Percentiles rank a stretch among this genome's conserved stretches.
phyloP scores from a whole-genome alignment of 495 filamentous ascomycete species.

The Aspergillus sclerotioniger region DNA sequence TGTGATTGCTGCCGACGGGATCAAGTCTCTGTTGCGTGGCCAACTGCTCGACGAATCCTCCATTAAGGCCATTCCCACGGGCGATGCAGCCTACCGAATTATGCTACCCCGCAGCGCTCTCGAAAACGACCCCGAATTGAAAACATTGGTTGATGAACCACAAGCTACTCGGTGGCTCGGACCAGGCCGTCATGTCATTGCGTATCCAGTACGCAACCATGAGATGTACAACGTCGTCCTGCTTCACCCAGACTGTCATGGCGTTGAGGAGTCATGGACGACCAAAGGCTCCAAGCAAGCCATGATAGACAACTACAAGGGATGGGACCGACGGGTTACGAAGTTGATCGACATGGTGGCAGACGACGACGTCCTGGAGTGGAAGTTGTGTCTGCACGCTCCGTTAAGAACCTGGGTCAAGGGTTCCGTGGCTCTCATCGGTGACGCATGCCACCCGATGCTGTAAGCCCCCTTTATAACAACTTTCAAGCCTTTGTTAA shows the following conservation, averaged over 20 bases:
- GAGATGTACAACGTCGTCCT: constrained; percentile 46
- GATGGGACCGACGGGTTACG: constrained; percentile 36
- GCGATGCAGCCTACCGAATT: constrained; percentile 48
- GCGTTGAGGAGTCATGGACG: constrained; percentile 43
- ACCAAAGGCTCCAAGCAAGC: constrained; percentile 42
- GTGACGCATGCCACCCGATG: constrained; percentile 69
- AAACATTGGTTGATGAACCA: constrained; percentile 35
- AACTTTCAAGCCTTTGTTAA: background rate
- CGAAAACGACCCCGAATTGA: constrained; percentile 36
- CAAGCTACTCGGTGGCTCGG: constrained; percentile 45
- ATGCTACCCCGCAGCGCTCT: constrained; percentile 37
- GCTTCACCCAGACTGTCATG: constrained; percentile 37
- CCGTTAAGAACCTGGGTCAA: constrained; percentile 57
- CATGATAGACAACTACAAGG: constrained; percentile 40
- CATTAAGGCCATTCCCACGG: constrained; percentile 34
- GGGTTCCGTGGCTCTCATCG: constrained; percentile 59
- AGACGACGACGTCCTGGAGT: constrained; percentile 59
- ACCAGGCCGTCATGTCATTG: constrained; percentile 43
- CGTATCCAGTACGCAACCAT: constrained; percentile 43
- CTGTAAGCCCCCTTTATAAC: constrained; percentile 32
- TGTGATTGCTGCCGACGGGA: constrained; percentile 47
- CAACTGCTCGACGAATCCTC: constrained; percentile 28
- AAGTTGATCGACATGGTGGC: constrained; percentile 38
- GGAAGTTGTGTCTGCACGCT: constrained; percentile 60
- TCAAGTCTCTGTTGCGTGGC: constrained; percentile 41